Evolutionary conservation across 2,329 filamentous ascomycete species (phyloP).

Genomic region (Juglanconis sp.): DNA sequence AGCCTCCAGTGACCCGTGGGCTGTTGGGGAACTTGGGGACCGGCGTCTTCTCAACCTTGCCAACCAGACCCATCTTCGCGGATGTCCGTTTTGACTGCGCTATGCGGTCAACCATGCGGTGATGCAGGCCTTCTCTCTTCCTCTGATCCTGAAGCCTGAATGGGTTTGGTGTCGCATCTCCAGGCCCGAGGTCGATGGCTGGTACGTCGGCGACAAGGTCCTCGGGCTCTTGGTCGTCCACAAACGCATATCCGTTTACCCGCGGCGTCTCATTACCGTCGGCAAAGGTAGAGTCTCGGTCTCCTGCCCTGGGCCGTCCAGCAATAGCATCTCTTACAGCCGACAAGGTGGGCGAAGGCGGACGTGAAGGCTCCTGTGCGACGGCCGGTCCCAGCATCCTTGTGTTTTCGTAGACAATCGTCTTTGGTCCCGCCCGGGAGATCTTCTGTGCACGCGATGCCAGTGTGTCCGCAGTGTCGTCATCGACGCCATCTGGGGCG

Average conservation of each 20-base stretch:
- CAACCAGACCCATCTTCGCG: constrained; percentile 56
- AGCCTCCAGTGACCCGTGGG: constrained; percentile 50
- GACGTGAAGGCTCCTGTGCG: constrained; percentile 42
- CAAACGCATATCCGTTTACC: constrained; percentile 91
- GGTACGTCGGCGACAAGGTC: constrained; percentile 32
- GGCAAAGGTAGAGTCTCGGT: constrained; percentile 57
- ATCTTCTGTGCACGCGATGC: constrained; percentile 65
- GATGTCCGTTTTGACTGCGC: constrained; percentile 67
- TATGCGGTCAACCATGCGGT: constrained; percentile 81
- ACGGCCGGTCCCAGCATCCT: constrained; percentile 58
- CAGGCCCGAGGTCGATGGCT: constrained; percentile 56
- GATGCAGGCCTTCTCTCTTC: constrained; percentile 75
- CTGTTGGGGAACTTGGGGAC: constrained; percentile 70
- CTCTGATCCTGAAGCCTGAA: constrained; percentile 76
- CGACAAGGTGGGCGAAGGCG: constrained; percentile 79
- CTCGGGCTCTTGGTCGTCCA: constrained; percentile 72
- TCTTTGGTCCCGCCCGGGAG: constrained; percentile 73
- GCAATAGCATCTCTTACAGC: constrained; percentile 81
- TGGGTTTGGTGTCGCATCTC: constrained; percentile 67
- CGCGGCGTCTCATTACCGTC: constrained; percentile 75
- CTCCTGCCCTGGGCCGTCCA: constrained; percentile 61
- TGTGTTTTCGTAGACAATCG: constrained; percentile 80
- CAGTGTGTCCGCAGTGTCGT: constrained; percentile 52
- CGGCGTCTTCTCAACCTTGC: constrained; percentile 56
- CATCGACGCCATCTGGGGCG: constrained; percentile 61